These are phyloP conservation scores for Calonectria honghensis DNA, from an alignment of 2,329 filamentous ascomycete species.

Conservation along the genomic window DNA sequence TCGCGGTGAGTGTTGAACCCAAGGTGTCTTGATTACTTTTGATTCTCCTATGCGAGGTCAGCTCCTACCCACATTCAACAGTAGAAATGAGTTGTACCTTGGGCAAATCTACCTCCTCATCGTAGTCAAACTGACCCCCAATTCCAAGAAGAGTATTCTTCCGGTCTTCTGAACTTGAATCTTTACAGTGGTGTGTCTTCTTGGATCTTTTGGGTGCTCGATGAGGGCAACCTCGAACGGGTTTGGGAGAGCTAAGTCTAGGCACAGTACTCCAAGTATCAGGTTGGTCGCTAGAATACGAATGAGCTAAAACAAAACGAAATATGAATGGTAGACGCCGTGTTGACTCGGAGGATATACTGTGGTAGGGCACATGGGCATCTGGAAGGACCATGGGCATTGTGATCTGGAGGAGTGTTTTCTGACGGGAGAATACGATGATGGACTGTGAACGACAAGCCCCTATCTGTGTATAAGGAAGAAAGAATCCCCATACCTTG, in stretches of 20 bases:
- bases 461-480: neutral
- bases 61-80: neutral
- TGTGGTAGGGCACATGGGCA: neutral
- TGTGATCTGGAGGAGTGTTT: neutral
- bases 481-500: neutral
- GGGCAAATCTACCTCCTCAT: neutral
- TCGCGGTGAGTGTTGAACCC: neutral
- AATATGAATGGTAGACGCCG: neutral
- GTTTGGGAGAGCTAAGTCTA: constrained; percentile 1
- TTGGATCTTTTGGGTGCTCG: neutral
- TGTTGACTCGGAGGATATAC: neutral
- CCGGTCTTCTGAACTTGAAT: neutral
- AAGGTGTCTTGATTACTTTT: neutral
- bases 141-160: neutral
- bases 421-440: neutral
- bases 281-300: neutral
- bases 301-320: neutral
- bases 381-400: neutral
- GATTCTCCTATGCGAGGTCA: neutral
- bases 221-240: neutral
- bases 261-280: neutral
- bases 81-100: neutral
- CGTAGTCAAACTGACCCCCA: neutral
- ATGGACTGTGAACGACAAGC: no score
- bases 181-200: no score